phyloP scores from a whole-genome alignment of 2,329 filamentous ascomycete genomes.

The Thyridium curvatum region DNA sequence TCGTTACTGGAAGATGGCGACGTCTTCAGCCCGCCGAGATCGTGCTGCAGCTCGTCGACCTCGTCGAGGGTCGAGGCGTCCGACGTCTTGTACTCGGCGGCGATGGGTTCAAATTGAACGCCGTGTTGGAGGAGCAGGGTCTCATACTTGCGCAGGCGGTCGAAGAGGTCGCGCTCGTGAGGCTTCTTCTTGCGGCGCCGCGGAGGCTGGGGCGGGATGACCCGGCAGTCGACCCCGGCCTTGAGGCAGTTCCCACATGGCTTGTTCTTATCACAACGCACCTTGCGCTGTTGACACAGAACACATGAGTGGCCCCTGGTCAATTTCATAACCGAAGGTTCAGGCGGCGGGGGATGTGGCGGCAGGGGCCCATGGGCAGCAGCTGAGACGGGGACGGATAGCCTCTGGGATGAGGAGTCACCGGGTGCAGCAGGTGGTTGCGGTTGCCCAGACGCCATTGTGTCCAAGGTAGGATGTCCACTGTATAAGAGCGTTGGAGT shows the following conservation, averaged over 20 bases:
- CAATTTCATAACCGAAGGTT: constrained; percentile 43
- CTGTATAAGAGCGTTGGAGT: neutral
- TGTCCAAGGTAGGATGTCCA: constrained; percentile 1
- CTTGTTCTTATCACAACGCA: constrained; percentile 66
- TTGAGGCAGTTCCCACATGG: constrained; percentile 66
- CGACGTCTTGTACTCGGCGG: constrained; percentile 38
- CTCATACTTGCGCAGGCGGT: constrained; percentile 66
- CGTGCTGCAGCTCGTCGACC: constrained; percentile 49
- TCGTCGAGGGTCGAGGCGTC: constrained; percentile 34
- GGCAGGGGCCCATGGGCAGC: constrained; percentile 7
- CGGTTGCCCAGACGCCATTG: constrained; percentile 6
- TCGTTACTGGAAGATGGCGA: constrained; percentile 40
- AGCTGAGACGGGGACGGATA: constrained; percentile 11
- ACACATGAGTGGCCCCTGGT: constrained; percentile 60
- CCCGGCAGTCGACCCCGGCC: constrained; percentile 54
- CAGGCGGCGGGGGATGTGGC: constrained; percentile 22
- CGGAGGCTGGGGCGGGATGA: constrained; percentile 50
- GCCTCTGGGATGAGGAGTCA: constrained; percentile 4
- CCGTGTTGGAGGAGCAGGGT: constrained; percentile 57
- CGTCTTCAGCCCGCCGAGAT: constrained; percentile 48
- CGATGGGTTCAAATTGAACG: constrained; percentile 63
- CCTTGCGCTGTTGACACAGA: constrained; percentile 69
- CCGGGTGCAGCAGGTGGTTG: neutral
- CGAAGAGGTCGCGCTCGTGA: constrained; percentile 63
- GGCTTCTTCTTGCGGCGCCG: constrained; percentile 56